Evolutionary conservation across 805 yeast genomes (phyloP), one percentile per base, ranked within the genome.

Genomic region (Teunomyces tritomae): DNA sequence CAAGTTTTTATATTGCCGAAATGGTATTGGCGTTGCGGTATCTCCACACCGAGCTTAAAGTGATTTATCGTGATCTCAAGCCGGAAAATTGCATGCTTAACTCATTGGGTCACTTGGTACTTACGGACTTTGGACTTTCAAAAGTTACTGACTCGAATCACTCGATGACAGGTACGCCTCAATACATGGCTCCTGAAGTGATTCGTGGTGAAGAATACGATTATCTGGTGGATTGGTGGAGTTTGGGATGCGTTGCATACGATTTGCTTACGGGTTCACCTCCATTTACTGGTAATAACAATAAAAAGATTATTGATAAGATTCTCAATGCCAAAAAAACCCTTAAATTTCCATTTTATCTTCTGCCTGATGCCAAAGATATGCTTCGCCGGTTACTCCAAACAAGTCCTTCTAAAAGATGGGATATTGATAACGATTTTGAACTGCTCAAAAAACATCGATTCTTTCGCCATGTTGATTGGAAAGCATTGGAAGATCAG

Each of bases 151-250:
- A 49, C 14, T 45, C 46, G 20, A 52, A 50, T 30, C 56, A 54
- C 40, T 70, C 74, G 8, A 70, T 73, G 55, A 73, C 71, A 13
- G 78, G 78, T 6, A 73, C 78, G 0, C 70, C 75, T 1, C 76
- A 73, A 54, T 73, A 73, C 53, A 73, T 73, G 78, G 78, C 78
- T 0, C 78, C 78, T 1, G 78, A 73, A 49, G 67, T 73, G n/a
- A 56, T 73, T 32, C 61, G 60, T 42, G 74, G 74, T 13, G 73
- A 72, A 24, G 57, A 63, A 2, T 73, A 73, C 47, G 73, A 70
- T 46, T 73, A 65, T 50, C 61, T 67, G 3, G 78, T 73, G 4
- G 78, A 73, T 53, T 73, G 78, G 78, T 73, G 78, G 78, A 71
- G 74, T 41, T 57, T 73, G 44, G 78, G 78, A 1, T 71, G 76